Conservation (phyloP, 495 filamentous ascomycete species). For the Echria macrotheca region DNA sequence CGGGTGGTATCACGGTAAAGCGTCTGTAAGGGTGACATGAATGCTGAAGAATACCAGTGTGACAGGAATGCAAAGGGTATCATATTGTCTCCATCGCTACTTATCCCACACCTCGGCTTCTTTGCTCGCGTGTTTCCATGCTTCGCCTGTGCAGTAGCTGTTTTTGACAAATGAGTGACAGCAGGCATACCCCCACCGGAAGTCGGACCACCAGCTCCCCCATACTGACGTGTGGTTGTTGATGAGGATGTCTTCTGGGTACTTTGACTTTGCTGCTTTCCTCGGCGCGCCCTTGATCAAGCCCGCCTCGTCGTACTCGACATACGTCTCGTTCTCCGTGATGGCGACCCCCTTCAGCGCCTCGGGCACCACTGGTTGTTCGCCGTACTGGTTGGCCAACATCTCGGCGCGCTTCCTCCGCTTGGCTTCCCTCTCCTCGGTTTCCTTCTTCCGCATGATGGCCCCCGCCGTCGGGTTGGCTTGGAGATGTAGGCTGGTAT, state of each 20-base stretch:
- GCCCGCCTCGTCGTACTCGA: conserved; percentile 91
- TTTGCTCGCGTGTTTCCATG: conserved; percentile 58
- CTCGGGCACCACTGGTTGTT: conserved; percentile 57
- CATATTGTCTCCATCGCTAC: conserved; percentile 12
- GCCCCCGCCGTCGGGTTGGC: conserved; percentile 95
- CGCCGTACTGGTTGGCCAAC: conserved; percentile 82
- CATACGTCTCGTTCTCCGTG: conserved; percentile 76
- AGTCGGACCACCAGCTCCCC: conserved; percentile 96
- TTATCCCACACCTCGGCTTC: conserved; percentile 25
- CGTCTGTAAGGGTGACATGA: too few species aligned
- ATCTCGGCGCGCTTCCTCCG: conserved; percentile 61
- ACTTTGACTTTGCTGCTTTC: conserved; percentile 74
- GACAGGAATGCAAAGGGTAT: too few species aligned
- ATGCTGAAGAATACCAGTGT: too few species aligned
- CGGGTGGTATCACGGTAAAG: too few species aligned
- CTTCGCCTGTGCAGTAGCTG: conserved; percentile 92
- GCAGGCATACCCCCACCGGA: conserved; percentile 96
- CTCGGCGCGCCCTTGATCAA: conserved; percentile 83
- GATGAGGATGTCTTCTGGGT: conserved; percentile 76
- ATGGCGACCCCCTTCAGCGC: conserved; percentile 64
- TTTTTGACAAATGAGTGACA: conserved; percentile 92
- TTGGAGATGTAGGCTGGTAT: conserved; percentile 78
- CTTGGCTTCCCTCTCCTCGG: conserved; percentile 63
- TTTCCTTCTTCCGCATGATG: conserved; percentile 70
- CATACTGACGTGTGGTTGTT: conserved; percentile 93